Evolutionary conservation across 139 green algal genomes (phyloP), one percentile per base, ranked within the genome.

Genomic region (Coelastrella sp.): DNA sequence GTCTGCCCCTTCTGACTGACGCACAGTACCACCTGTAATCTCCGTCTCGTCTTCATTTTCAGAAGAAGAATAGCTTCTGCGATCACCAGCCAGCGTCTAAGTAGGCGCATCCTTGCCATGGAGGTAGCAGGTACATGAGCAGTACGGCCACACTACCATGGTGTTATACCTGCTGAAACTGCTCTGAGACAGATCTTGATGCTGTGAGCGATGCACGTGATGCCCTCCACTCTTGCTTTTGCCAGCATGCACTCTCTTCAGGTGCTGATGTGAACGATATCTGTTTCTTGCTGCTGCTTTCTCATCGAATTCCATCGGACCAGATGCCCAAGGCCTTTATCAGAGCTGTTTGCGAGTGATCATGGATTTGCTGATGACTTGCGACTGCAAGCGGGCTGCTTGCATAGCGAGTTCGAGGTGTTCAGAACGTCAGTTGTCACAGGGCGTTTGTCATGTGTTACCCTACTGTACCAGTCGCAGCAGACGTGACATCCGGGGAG

Each of bases 1-100:
- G 77, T 90, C 87, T 30, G 87, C 87, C 0, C 87, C 87, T 32
- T 86, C 64, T 32, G 82, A 88, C 27, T 75, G 75, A 2, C 66
- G 67, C n/a, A 48, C 48, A 6, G 68, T 11, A 19, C 51, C 62
- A 35, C n/a, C 78, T 51, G n/a, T n/a, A n/a, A n/a, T n/a, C n/a
- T 62, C 78, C 38, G 78, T 30, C 27, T 69, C 76, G 2, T n/a
- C 62, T 45, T 86, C 45, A 30, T 84, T 77, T 0, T 86, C 59
- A 27, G 78, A 83, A 19, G 73, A 62, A 0, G 75, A 32, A 38
- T 88, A 88, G 32, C 80, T 87, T 35, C 53, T 11, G 30, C 15
- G 53, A 64, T 27, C 11, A 9, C 17, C 17, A 27, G 30, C 17
- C 13, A 43, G 62, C 78, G 60, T 84, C 25, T 74, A 60, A 38